Evolutionary conservation across 2,329 filamentous ascomycete species (phyloP).

Genomic region (Sporothrix brunneoviolacea): DNA sequence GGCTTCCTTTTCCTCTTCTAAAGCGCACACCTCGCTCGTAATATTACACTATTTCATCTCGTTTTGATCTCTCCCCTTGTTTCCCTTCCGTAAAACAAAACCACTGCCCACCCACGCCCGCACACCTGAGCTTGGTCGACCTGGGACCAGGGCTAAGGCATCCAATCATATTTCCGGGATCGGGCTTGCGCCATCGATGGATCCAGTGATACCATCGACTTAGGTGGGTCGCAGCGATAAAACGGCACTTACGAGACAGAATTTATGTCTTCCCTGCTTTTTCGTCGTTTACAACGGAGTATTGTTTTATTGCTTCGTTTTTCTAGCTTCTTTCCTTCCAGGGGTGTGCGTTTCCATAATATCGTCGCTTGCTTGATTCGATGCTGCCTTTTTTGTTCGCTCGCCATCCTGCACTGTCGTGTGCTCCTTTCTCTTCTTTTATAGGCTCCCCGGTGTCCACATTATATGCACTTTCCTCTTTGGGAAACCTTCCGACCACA

Average conservation of each 20-base stretch:
- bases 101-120: neutral
- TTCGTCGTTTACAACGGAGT: too few relatives aligned
- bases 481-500: slow-evolving; percentile 3
- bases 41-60: neutral
- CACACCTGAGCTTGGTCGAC: neutral
- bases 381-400: too few relatives aligned
- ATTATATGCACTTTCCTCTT: slow-evolving; percentile 7
- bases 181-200: slow-evolving; percentile 17
- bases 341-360: too few relatives aligned
- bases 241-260: slow-evolving; percentile 1
- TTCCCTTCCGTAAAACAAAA: slow-evolving; percentile 2
- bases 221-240: neutral
- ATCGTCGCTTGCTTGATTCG: too few relatives aligned
- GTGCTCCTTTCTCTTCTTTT: neutral
- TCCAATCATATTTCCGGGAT: slow-evolving; percentile 14
- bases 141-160: slow-evolving; percentile 11
- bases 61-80: neutral
- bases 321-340: too few relatives aligned
- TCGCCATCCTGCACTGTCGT: too few relatives aligned
- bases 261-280: neutral
- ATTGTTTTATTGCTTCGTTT: too few relatives aligned
- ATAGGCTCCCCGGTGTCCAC: neutral
- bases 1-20: neutral
- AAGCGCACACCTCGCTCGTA: neutral
- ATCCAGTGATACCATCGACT: slow-evolving; percentile 19